Evolutionary conservation across 805 yeast species (phyloP).

Genomic region (Candida hungchunana): DNA sequence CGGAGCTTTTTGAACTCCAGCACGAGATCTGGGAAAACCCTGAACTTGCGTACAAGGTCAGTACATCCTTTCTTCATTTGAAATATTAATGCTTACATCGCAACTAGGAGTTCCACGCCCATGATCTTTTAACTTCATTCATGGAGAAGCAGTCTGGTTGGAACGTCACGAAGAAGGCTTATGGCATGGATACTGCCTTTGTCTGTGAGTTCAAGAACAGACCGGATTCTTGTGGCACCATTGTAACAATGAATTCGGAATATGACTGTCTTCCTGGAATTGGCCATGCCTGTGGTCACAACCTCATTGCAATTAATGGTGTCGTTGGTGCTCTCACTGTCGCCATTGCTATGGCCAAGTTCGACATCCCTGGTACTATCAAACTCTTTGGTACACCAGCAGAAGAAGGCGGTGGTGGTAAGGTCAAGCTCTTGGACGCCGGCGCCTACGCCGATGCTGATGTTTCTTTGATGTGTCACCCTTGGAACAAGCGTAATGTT

Average conservation of each 20-base stretch:
- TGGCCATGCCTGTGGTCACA: constrained; percentile 13
- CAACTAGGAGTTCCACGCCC: too few species aligned
- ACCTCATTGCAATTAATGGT: constrained; percentile 11
- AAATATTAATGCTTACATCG: too few species aligned
- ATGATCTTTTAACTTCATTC: too few species aligned
- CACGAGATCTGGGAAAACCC: not conserved
- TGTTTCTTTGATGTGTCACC: constrained; percentile 11
- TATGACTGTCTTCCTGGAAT: constrained; percentile 9
- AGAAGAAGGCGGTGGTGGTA: constrained; percentile 13
- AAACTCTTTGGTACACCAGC: constrained; percentile 11
- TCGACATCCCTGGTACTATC: constrained; percentile 9
- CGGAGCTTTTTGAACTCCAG: not conserved
- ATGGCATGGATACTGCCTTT: constrained; percentile 8
- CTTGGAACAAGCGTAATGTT: not conserved
- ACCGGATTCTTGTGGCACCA: not conserved
- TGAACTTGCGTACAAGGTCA: not conserved
- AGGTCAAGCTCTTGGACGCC: constrained; percentile 10
- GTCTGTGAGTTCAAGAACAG: constrained; percentile 2
- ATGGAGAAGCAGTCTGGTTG: constrained; percentile 6
- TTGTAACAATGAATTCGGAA: constrained; percentile 10
- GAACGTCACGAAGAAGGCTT: constrained; percentile 7
- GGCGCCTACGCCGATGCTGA: constrained; percentile 8
- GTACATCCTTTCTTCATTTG: too few species aligned
- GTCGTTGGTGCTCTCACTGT: constrained; percentile 8
- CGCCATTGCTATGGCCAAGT: constrained; percentile 9